phyloP scores from a whole-genome alignment of 2,329 filamentous ascomycete genomes.

The Colletotrichum karsti region DNA sequence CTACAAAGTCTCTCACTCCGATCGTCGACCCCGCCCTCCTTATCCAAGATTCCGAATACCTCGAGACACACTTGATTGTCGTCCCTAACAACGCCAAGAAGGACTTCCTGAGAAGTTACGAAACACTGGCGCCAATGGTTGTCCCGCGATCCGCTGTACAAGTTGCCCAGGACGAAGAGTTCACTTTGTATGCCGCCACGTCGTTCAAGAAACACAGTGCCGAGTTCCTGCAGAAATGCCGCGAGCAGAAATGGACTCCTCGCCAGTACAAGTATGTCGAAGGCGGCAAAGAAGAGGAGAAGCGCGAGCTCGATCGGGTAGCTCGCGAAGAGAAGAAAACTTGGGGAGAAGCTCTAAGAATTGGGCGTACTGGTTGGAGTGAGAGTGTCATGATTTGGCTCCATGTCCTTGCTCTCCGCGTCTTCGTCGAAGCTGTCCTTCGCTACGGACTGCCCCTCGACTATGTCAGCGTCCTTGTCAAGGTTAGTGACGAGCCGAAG shows the following conservation, averaged over 20 bases:
- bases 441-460: slow-evolving; percentile 92
- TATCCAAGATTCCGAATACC: slow-evolving; percentile 91
- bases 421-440: slow-evolving; percentile 98
- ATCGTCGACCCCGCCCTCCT: slow-evolving; percentile 84
- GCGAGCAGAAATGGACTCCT: slow-evolving; percentile 94
- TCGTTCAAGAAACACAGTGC: slow-evolving; percentile 90
- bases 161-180: slow-evolving; percentile 88
- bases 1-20: slow-evolving; percentile 91
- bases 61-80: slow-evolving; percentile 93
- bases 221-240: slow-evolving; percentile 91
- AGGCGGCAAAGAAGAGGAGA: slow-evolving; percentile 88
- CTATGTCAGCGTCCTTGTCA: slow-evolving; percentile 84
- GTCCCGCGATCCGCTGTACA: slow-evolving; percentile 87
- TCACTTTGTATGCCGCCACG: slow-evolving; percentile 86
- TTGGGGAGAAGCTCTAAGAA: slow-evolving; percentile 88
- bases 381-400: slow-evolving; percentile 97
- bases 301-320: slow-evolving; percentile 84
- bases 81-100: slow-evolving; percentile 83
- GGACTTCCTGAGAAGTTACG: slow-evolving; percentile 90
- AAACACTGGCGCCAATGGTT: slow-evolving; percentile 89
- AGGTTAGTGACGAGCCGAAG: slow-evolving; percentile 66
- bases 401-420: slow-evolving; percentile 87
- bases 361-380: slow-evolving; percentile 92
- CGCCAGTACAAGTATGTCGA: slow-evolving; percentile 94
- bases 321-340: slow-evolving; percentile 88